Base-by-base conservation (phyloP, 176 grass and related monocot species). In the Triticum timopheevii region DNA sequence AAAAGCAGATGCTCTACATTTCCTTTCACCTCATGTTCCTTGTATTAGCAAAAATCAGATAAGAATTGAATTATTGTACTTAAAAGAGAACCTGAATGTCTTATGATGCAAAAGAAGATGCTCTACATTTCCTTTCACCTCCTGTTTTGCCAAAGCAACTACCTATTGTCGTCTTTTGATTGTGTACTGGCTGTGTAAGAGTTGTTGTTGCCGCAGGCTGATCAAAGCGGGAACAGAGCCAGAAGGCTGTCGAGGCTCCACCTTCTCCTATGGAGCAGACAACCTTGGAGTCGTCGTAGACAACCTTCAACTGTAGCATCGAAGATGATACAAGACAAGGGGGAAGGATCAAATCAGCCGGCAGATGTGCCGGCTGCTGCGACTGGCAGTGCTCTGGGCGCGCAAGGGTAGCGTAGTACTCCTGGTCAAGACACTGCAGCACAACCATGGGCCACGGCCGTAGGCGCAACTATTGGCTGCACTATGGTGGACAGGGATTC, bases 261-360 rank as follows among this genome's bases (percentile, higher is more conserved):
- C 42, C 72, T 54, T 66, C 25, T 27, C 25, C 25, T 27, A 27
- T 27, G 25, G 25, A 27, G 25, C 66, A 47, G 35, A 6, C 35
- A 6, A 36, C 35, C 35, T 7, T 36, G 35, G 35, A 36, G 35
- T 36, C 35, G 6, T 7, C 35, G 35, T 5, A 5, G 67, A 73
- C 13, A 2, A 86, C 69, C 20, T 82, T 81, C 22, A 90, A 90
- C 16, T 90, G 78, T 83, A 90, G 25, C 47, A 82, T 90, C 16
- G 69, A 36, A 36, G 35, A 7, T 36, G 35, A 36, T 36, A 36
- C 35, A 36, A 33, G 31, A 33, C 31, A 33, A 33, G 31, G 31
- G 31, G 35, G 35, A 36, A 36, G 35, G 35, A 3, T 5, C 35
- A 5, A 36, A 36, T 7, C 35, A 36, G 35, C 35, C 2, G 35